phyloP scores from a whole-genome alignment of 1,284 basidiomycete species.

The Cryptococcus jaspeensis region DNA sequence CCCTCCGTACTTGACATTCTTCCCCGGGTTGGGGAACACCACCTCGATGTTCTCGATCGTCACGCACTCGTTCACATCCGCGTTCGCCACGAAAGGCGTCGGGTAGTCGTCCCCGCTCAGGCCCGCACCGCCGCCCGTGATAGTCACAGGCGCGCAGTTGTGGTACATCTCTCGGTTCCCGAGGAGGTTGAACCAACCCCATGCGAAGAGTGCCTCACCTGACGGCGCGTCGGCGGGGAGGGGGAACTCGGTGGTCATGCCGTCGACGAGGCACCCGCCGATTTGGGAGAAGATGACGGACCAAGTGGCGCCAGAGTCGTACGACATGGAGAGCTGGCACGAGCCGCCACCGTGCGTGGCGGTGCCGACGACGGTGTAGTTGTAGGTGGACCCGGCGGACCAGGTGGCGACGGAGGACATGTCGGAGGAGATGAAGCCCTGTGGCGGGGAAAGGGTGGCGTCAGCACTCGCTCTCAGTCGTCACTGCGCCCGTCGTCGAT shows the following conservation, averaged over 20 bases:
- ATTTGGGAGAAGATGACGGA: slow-evolving; percentile 49
- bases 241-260: slow-evolving; percentile 33
- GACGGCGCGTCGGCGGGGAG: slow-evolving; percentile 47
- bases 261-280: slow-evolving; percentile 48
- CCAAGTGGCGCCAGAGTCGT: slow-evolving; percentile 51
- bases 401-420: slow-evolving; percentile 40
- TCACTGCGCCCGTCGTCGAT: not conserved
- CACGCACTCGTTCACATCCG: slow-evolving; percentile 39
- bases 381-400: slow-evolving; percentile 32
- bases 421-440: slow-evolving; percentile 44
- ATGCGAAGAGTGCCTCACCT: slow-evolving; percentile 51
- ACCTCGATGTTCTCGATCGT: slow-evolving; percentile 34
- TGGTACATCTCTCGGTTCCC: slow-evolving; percentile 52
- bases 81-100: slow-evolving; percentile 50
- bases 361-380: slow-evolving; percentile 40
- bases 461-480: not conserved
- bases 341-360: slow-evolving; percentile 51
- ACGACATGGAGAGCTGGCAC: slow-evolving; percentile 51
- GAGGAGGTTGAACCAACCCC: slow-evolving; percentile 52
- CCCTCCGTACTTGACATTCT: slow-evolving; percentile 35
- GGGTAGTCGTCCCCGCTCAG: slow-evolving; percentile 31
- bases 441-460: not conserved
- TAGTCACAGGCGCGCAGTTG: slow-evolving; percentile 52
- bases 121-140: slow-evolving; percentile 40
- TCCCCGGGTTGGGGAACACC: slow-evolving; percentile 45